Evolutionary conservation across 257 asterid genomes (phyloP).

Genomic region (Avicennia marina): DNA sequence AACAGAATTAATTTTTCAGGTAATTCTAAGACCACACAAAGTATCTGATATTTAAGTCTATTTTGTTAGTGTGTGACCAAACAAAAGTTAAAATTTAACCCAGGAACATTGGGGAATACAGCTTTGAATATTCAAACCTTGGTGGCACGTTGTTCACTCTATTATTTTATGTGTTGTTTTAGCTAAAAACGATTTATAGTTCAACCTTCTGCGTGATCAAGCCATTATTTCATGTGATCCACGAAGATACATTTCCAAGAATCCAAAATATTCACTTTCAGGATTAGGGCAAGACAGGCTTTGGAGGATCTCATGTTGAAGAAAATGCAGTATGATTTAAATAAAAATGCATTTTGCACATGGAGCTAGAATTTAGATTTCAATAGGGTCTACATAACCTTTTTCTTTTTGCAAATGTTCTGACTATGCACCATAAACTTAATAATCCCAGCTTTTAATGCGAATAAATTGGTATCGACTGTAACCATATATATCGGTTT

Average conservation of each 20-base stretch:
- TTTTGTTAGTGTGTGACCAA: too few relatives aligned
- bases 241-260: background rate
- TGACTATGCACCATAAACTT: too few relatives aligned
- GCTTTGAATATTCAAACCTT: too few relatives aligned
- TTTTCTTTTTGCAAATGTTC: background rate
- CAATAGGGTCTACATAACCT: background rate
- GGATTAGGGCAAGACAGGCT: background rate
- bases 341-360: background rate
- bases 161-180: slow-evolving; percentile 17
- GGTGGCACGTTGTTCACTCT: background rate
- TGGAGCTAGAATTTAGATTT: background rate
- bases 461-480: too few relatives aligned
- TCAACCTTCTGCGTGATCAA: background rate
- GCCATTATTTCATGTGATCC: slow-evolving; percentile 10
- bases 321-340: background rate
- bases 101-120: too few relatives aligned
- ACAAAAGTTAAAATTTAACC: too few relatives aligned
- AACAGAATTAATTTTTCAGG: too few relatives aligned
- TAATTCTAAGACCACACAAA: too few relatives aligned
- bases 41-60: too few relatives aligned
- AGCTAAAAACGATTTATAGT: background rate
- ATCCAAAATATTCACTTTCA: background rate
- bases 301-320: background rate
- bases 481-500: too few relatives aligned
- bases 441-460: too few relatives aligned